Evolutionary conservation across 768 basidiomycete genomes (phyloP).

Genomic region (Pulveroboletus frians): DNA sequence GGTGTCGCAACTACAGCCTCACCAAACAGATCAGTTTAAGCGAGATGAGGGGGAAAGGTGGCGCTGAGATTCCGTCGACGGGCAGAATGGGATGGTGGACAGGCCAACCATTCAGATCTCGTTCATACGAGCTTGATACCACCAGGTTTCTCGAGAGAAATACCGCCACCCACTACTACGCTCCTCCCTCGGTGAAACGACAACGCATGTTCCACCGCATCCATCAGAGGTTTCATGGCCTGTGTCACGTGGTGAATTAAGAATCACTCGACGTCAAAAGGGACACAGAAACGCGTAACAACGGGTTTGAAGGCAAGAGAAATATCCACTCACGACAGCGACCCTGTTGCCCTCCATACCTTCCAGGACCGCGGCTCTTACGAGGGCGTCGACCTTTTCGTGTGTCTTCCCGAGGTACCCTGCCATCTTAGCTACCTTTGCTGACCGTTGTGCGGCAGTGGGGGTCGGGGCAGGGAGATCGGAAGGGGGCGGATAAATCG

Average conservation of each 20-base stretch:
- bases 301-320: background rate
- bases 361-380: constrained; percentile 53
- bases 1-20: background rate
- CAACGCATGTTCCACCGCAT: constrained; percentile 70
- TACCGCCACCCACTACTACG: constrained; percentile 8
- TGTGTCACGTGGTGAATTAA: constrained; percentile 24
- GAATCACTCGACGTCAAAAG: background rate
- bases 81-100: background rate
- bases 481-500: constrained; percentile 69
- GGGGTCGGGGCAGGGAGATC: constrained; percentile 49
- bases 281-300: background rate
- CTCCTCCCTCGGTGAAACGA: constrained; percentile 47
- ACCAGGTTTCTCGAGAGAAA: constrained; percentile 4
- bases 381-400: constrained; percentile 78
- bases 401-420: constrained; percentile 73
- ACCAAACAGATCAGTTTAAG: background rate
- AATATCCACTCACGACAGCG: constrained; percentile 49
- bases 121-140: constrained; percentile 11
- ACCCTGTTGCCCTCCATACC: constrained; percentile 61
- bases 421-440: constrained; percentile 85
- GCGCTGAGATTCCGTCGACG: background rate
- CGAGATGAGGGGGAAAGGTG: background rate
- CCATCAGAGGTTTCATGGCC: constrained; percentile 73
- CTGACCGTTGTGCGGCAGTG: constrained; percentile 63
- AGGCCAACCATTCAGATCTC: background rate